Evolutionary conservation across 768 basidiomycete genomes (phyloP).

Genomic region (Suillus bovinus): DNA sequence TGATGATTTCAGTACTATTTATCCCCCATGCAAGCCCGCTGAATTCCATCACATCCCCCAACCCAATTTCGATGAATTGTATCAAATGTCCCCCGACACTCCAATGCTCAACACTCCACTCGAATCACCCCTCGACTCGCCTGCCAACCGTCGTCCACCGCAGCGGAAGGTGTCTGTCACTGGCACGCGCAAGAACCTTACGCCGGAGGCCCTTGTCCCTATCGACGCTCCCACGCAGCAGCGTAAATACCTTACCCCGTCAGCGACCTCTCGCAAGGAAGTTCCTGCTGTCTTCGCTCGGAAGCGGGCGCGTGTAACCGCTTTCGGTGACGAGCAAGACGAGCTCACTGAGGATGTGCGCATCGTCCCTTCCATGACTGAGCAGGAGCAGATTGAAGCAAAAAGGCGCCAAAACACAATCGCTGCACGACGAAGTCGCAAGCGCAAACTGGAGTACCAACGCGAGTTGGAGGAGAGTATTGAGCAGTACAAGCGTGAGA

Average conservation of each 20-base stretch:
- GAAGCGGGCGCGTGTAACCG: conserved; percentile 55
- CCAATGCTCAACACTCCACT: conserved; percentile 45
- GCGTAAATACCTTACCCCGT: conserved; percentile 72
- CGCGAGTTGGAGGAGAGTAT: conserved; percentile 60
- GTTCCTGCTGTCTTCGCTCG: conserved; percentile 70
- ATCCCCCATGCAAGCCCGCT: conserved; percentile 17
- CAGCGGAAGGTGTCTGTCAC: conserved; percentile 46
- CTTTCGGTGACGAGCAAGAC: conserved; percentile 53
- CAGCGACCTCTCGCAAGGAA: conserved; percentile 76
- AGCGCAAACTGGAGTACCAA: conserved; percentile 71
- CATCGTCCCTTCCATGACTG: conserved; percentile 45
- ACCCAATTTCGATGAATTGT: conserved; percentile 38
- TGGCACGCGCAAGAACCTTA: conserved; percentile 72
- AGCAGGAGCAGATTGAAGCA: conserved; percentile 68
- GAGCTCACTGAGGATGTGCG: conserved; percentile 44
- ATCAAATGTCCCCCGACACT: conserved; percentile 52
- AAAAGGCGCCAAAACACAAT: conserved; percentile 86
- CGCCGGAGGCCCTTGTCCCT: conserved; percentile 63
- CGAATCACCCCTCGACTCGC: conserved; percentile 28
- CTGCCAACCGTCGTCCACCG: conserved; percentile 21
- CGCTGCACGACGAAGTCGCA: conserved; percentile 78
- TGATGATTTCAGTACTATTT: conserved; percentile 19
- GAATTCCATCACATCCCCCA: conserved; percentile 15
- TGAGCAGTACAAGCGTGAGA: conserved; percentile 53
- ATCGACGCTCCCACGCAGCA: conserved; percentile 79